Evolutionary conservation across 169 alveolate genomes (phyloP), one percentile per base, ranked within the genome.

Genomic region (Miamiensis avidus): DNA sequence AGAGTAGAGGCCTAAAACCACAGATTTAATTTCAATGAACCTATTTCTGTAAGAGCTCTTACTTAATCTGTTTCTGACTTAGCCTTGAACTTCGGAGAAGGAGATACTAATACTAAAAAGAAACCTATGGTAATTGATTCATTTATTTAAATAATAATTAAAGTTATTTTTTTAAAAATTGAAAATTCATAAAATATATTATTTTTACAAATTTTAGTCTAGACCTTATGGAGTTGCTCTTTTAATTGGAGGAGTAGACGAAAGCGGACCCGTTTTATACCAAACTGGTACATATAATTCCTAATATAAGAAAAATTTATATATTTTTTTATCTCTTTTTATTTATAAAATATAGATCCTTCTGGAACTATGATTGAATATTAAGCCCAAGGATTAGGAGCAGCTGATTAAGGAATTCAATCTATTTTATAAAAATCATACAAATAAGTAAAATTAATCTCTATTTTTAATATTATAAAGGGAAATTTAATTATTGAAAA

Each of bases 1-100:
- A 94, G 99, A 85, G 98, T 98, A 11, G 99, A 99, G 89, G 97
- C 99, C 69, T 97, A 97, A 84, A 98, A 98, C 84, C 99, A 99
- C 86, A 96, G 95, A 84, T 98, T 99, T 94, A 97, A 97, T 75
- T 98, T 95, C 92, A 96, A 97, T 88, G 99, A 99, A 85, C 95
- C 96, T 27, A 98, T 99, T 97, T 96, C 96, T 34, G 94, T 97
- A 25, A 94, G 92, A 85, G 93, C 95, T 29, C 81, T 95, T 20
- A 90, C 96, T 34, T 84, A 91, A 75, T 88, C 95, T 16, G 91
- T 95, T n/a, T 97, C 99, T 33, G 99, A 98, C 89, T 88, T 98
- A 74, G 99, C 99, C 0, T 94, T 99, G 76, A 99, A 98, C 85
- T 99, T 99, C 77, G 98, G 97, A 74, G 96, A 95, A 87, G 94